Base-by-base conservation (phyloP, 169 alveolate species). In the Plasmodium inui region DNA sequence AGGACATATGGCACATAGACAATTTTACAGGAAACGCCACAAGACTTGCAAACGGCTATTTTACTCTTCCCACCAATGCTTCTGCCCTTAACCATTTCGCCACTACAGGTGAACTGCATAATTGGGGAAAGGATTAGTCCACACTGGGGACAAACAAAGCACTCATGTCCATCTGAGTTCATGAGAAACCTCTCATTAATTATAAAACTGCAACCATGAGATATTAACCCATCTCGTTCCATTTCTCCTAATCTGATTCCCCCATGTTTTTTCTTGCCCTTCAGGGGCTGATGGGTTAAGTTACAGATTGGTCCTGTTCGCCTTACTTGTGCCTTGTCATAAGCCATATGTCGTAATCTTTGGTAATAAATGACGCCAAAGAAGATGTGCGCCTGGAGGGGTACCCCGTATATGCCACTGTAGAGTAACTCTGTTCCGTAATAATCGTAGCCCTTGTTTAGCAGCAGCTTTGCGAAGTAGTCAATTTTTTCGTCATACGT, bases 181-280 rank as follows among this genome's bases (percentile, higher is more conserved):
- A 97, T 97, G 81, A 99, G 92, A 22, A 99, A 98, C 41, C 99
- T 98, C 90, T 99, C 99, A 95, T 98, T 98, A 19, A 99, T 97
- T 92, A 98, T 94, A 95, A 97, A 98, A 37, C 99, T 96, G 50
- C 99, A 99, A 28, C 99, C 99, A 93, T 99, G 99, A 17, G 99
- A 99, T 50, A 99, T 97, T 37, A 99, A 94, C 6, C 99, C 98
- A 95, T 99, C 99, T 83, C 99, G 98, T 95, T 99, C 99, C 99
- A 99, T 99, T 97, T 99, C 99, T 37, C 99, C 99, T 82, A 98
- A 95, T 93, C 99, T 98, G 41, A 99, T 99, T 61, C 99, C 99
- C 39, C 99, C 99, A 83, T 98, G 99, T 94, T 98, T 98, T 96
- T 99, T 99, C 90, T 99, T 98, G 3, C 99, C 99, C 96, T 99